Base-by-base conservation (phyloP, 1,284 basidiomycete genomes). In the Cryptococcus depauperatus region DNA sequence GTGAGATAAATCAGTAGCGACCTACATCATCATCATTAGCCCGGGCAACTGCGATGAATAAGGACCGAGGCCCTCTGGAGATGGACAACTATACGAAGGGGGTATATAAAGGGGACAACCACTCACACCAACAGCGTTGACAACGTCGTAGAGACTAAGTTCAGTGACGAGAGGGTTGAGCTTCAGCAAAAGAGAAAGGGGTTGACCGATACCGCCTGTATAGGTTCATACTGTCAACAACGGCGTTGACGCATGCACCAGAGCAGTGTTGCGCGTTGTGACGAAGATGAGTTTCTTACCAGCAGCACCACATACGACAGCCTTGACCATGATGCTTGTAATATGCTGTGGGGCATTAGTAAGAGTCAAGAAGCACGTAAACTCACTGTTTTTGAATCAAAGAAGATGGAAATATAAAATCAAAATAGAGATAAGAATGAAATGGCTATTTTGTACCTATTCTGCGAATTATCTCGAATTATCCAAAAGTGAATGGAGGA, bases 1-100 rank as follows among this genome's bases (percentile, higher is more conserved):
- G 76, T 97, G 93, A 74, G 83, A 84, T 52, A 92, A 82, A 73
- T 92, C 88, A 35, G 87, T 85, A 54, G 87, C 88, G 52, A 97
- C 69, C 70, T 72, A 46, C 18, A n/a, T n/a, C n/a, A n/a, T n/a
- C n/a, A n/a, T n/a, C n/a, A n/a, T n/a, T n/a, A n/a, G n/a, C n/a
- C n/a, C n/a, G n/a, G n/a, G n/a, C n/a, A n/a, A n/a, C n/a, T n/a
- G n/a, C n/a, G n/a, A n/a, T n/a, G n/a, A n/a, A n/a, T n/a, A n/a
- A n/a, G n/a, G n/a, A n/a, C n/a, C n/a, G n/a, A n/a, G n/a, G n/a
- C n/a, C n/a, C n/a, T n/a, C n/a, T n/a, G n/a, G n/a, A n/a, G n/a
- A n/a, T n/a, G n/a, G 44, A 35, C 43, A 22, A 29, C 41, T n/a
- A 41, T 33, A 21, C 21, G 19, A 22, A 32, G 13, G n/a, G 18